phyloP scores from a whole-genome alignment of 2,329 filamentous ascomycete species.

The Neobulgaria alba region DNA sequence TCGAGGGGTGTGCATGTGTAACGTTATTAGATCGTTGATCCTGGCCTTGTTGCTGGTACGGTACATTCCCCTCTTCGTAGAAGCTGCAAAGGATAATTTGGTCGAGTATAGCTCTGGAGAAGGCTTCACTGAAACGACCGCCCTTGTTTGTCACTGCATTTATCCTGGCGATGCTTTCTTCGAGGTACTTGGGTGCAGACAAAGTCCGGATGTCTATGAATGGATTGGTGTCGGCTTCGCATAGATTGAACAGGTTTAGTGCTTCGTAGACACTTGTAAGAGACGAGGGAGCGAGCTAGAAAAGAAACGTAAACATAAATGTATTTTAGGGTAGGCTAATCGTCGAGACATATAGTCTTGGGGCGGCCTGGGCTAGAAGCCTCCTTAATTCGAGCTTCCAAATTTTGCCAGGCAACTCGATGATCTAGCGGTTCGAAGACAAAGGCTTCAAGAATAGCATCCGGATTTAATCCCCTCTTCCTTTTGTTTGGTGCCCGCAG shows the following conservation, averaged over 20 bases:
- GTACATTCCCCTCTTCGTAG: slow-evolving; percentile 1
- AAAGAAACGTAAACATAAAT: no score
- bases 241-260: slow-evolving; percentile 1
- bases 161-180: slow-evolving; percentile 1
- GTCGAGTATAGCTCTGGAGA: slow-evolving; percentile 1
- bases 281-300: slow-evolving; percentile 3
- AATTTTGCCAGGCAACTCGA: no score
- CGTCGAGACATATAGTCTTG: no score
- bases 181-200: slow-evolving; percentile 1
- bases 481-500: no score
- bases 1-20: not conserved
- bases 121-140: not conserved
- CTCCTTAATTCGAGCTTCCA: no score
- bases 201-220: slow-evolving; percentile 1
- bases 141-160: not conserved
- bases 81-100: slow-evolving; percentile 2
- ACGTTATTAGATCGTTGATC: not conserved
- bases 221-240: not conserved
- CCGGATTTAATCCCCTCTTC: no score
- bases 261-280: not conserved
- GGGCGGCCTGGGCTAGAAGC: no score
- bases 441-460: no score
- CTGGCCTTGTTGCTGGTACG: not conserved
- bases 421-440: no score
- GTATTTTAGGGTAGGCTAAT: no score